Base-by-base conservation (phyloP, 495 filamentous ascomycete species). In the Cryomyces antarcticus region DNA sequence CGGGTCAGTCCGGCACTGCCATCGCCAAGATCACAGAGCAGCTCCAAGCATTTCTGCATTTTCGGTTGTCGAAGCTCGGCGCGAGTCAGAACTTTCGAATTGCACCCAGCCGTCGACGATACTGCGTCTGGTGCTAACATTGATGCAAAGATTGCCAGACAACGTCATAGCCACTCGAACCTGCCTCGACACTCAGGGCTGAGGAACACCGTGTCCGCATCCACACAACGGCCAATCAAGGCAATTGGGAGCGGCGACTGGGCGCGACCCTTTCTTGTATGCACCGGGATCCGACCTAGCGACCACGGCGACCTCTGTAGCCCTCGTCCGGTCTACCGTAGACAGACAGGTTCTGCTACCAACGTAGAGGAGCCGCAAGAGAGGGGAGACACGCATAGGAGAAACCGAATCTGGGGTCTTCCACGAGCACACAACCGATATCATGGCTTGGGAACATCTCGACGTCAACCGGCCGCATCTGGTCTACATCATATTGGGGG, bases 401-500 rank as follows among this genome's bases (percentile, higher is more conserved):
- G 33, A 36, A 3, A 13, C 33, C 33, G 33, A 2, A 10, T 36
- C 33, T 10, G 33, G 33, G 12, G 9, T 2, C 33, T 1, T 13
- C 9, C 9, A 9, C 33, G 9, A 10, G 12, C 9, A 36, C 33
- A 13, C 33, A 36, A 10, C 33, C 9, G 12, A 36, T 39, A 58
- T 41, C 5, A 96, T 96, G 87, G 82, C 75, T 46, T 96, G 87
- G 87, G 78, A 88, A 41, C 84, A 96, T 50, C 67, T 96, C 45
- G 76, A 78, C 42, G 75, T 96, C 66, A 94, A 93, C 57, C 80
- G 78, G 68, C 83, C 92, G 46, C 92, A 99, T 69, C 58, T 93
- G 82, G 92, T 92, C 37, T 99, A 99, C 61, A 84, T 93, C 65
- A 95, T 99, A 62, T 67, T 99, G 34, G 92, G 92, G 49, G 92